phyloP scores from a whole-genome alignment of 129 eudicot species.

The Centella asiatica region DNA sequence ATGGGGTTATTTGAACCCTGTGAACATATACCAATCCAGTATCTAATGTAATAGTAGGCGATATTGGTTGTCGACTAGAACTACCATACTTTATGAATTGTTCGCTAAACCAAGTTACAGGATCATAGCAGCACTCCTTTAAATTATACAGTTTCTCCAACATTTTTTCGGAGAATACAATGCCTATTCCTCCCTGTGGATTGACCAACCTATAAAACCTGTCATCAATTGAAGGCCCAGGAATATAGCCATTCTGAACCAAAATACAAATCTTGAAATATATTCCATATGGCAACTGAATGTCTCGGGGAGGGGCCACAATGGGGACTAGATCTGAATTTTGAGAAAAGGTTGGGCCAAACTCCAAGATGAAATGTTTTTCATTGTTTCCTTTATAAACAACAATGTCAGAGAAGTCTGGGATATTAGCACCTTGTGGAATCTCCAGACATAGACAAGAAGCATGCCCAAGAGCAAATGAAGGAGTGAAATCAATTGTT shows the following conservation, averaged over 20 bases:
- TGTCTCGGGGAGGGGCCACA: slow-evolving; percentile 40
- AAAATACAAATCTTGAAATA: slow-evolving; percentile 48
- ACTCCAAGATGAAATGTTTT: slow-evolving; percentile 30
- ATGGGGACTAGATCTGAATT: slow-evolving; percentile 56
- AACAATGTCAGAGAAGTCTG: slow-evolving; percentile 42
- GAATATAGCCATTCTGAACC: slow-evolving; percentile 73
- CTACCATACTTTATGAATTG: slow-evolving; percentile 21
- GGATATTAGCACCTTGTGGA: slow-evolving; percentile 35
- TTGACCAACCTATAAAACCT: slow-evolving; percentile 47
- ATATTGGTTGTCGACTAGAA: slow-evolving; percentile 13
- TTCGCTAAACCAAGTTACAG: slow-evolving; percentile 34
- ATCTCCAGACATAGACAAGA: slow-evolving; percentile 68
- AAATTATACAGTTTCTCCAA: neutral
- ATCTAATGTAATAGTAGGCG: slow-evolving; percentile 34
- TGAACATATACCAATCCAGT: slow-evolving; percentile 41
- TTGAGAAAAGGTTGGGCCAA: slow-evolving; percentile 40
- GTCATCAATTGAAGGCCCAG: slow-evolving; percentile 55
- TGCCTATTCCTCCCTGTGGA: slow-evolving; percentile 32
- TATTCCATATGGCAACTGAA: slow-evolving; percentile 41
- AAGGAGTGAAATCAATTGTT: slow-evolving; percentile 67
- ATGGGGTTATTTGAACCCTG: slow-evolving; percentile 55
- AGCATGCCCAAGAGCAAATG: slow-evolving; percentile 60
- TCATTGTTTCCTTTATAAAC: slow-evolving; percentile 35
- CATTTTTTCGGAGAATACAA: slow-evolving; percentile 12
- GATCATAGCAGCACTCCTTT: slow-evolving; percentile 10